phyloP scores from a whole-genome alignment of 192 early-diverging fungal species.

The Backusella australiensis region DNA sequence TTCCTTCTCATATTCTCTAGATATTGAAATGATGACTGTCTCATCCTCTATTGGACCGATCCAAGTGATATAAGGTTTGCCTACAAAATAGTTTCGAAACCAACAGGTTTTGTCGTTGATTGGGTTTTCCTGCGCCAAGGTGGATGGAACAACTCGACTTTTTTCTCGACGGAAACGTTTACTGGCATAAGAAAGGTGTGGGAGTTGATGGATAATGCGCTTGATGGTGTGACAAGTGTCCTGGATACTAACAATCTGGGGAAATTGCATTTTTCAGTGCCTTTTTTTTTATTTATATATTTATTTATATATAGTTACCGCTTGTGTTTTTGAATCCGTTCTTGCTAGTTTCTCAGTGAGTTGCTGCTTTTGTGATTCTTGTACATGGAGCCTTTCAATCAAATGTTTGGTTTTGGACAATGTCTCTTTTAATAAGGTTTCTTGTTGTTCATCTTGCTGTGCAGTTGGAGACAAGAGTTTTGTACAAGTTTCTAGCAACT shows the following conservation, averaged over 20 bases:
- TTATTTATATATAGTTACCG: neutral
- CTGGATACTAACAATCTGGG: neutral
- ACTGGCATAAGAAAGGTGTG: neutral
- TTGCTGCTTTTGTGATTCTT: neutral
- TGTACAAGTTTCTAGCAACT: neutral
- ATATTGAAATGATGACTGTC: neutral
- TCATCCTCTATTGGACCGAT: neutral
- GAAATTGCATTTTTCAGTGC: neutral
- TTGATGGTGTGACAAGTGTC: neutral
- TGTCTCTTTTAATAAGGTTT: neutral
- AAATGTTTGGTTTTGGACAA: neutral
- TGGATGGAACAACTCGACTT: neutral
- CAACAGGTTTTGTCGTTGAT: constrained; percentile 4
- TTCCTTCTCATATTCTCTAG: neutral
- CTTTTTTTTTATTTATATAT: neutral
- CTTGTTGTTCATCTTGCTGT: neutral
- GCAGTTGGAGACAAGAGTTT: neutral
- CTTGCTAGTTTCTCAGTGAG: neutral
- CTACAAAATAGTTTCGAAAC: constrained; percentile 19
- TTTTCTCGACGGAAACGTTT: neutral
- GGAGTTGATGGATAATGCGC: neutral
- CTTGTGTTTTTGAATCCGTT: neutral
- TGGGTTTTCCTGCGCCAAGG: neutral
- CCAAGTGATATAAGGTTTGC: constrained; percentile 5
- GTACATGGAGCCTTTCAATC: neutral